A percentile compares a stretch with the other conserved stretches of the same genome.
These are phyloP conservation scores for Syzygium aromaticum DNA, from an alignment of 345 rosid genomes.

Conservation along the genomic window DNA sequence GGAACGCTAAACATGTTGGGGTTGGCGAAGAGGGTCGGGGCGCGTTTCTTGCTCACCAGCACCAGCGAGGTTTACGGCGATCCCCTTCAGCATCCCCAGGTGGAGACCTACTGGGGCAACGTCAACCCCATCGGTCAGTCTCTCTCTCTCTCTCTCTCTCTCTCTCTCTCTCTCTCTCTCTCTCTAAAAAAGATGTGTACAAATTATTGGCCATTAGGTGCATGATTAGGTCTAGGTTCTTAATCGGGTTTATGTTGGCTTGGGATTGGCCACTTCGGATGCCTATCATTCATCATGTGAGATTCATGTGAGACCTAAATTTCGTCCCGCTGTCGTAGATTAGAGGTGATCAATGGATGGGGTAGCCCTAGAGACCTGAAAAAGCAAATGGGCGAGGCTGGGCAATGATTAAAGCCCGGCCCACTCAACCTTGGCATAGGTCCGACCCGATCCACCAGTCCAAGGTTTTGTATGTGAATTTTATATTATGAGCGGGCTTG, in stretches of 20 bases:
- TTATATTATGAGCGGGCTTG: not conserved
- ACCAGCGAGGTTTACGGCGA: slow-evolving; percentile 96
- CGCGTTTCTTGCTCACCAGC: slow-evolving; percentile 77
- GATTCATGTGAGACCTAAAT: not conserved
- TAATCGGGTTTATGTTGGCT: no score
- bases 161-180: not conserved
- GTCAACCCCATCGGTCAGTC: slow-evolving; percentile 71
- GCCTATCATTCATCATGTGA: not conserved
- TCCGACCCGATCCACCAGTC: not conserved
- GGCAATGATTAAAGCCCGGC: not conserved
- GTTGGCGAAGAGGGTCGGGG: slow-evolving; percentile 72
- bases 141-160: not conserved
- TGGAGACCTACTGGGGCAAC: slow-evolving; percentile 85
- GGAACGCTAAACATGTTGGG: slow-evolving; percentile 87
- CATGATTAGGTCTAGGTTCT: not conserved
- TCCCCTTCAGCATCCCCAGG: slow-evolving; percentile 81
- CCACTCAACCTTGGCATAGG: not conserved
- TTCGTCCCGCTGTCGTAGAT: no score
- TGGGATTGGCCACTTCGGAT: no score
- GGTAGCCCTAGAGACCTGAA: no score
- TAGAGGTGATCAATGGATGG: not conserved
- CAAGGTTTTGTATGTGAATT: not conserved
- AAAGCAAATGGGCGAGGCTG: not conserved
- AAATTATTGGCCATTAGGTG: no score
- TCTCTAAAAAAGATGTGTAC: not conserved